phyloP scores from a whole-genome alignment of 352 stramenopile species.

The Pythium volutum region DNA sequence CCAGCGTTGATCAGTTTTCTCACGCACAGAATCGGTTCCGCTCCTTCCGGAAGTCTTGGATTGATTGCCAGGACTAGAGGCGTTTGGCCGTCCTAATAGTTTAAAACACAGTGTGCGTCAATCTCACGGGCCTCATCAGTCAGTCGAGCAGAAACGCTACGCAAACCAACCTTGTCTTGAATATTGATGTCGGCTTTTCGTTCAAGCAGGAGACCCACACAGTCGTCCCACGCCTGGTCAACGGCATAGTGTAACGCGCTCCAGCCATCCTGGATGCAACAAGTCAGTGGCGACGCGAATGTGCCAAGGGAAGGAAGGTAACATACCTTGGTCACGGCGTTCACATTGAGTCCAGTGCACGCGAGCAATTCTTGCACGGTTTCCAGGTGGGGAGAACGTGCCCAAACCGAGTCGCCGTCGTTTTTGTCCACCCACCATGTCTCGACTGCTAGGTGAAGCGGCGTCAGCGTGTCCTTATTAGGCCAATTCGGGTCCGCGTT shows the following conservation, averaged over 20 bases:
- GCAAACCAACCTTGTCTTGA: slow-evolving; percentile 7
- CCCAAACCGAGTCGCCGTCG: neutral
- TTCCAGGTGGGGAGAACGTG: neutral
- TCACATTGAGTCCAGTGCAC: slow-evolving; percentile 3
- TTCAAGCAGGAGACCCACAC: neutral
- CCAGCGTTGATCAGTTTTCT: neutral
- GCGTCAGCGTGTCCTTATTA: neutral
- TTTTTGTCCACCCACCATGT: neutral
- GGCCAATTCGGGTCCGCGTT: slow-evolving; percentile 10
- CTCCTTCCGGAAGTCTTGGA: neutral
- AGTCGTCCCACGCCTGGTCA: neutral
- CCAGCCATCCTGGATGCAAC: slow-evolving; percentile 1
- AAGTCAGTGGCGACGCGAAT: neutral
- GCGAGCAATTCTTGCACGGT: slow-evolving; percentile 3
- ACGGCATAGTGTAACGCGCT: slow-evolving; percentile 7
- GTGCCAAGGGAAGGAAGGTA: neutral
- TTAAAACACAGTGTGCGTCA: neutral
- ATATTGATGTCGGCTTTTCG: neutral
- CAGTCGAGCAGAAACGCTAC: neutral
- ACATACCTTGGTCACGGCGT: slow-evolving; percentile 5
- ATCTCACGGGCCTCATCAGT: neutral
- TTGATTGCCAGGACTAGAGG: neutral
- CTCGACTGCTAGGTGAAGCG: neutral
- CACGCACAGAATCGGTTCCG: neutral
- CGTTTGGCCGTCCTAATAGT: slow-evolving; percentile 3